Conservation (phyloP, 73 alveolate genomes). For the Tetrahymena thermophila region DNA sequence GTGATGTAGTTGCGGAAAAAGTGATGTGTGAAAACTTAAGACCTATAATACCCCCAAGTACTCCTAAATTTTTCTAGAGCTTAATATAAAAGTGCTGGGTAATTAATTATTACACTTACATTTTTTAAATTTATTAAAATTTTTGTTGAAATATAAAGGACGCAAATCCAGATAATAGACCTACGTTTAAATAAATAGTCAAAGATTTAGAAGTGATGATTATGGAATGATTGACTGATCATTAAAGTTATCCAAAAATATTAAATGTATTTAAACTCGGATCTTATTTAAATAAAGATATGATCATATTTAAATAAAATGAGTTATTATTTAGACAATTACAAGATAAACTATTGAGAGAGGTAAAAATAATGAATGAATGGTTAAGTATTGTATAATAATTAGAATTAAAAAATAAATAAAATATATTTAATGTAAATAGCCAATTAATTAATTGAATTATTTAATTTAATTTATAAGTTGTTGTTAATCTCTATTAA, state of each 20-base stretch:
- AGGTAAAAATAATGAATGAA: too few species aligned
- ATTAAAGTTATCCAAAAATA: too few species aligned
- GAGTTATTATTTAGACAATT: too few species aligned
- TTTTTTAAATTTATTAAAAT: too few species aligned
- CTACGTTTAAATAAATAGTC: constrained; percentile 79
- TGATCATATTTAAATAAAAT: too few species aligned
- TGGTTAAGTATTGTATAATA: too few species aligned
- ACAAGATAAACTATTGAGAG: too few species aligned
- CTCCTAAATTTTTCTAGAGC: constrained; percentile 85
- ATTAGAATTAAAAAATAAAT: too few species aligned
- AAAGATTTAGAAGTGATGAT: constrained; percentile 67
- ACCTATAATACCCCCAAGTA: constrained; percentile 83
- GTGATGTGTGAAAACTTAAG: constrained; percentile 91
- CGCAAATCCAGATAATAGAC: constrained; percentile 88
- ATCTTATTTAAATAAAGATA: too few species aligned
- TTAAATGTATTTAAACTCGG: too few species aligned
- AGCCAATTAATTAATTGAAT: not conserved
- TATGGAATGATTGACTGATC: not conserved
- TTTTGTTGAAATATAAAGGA: not conserved
- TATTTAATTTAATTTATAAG: not conserved
- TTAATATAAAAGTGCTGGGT: constrained; percentile 93
- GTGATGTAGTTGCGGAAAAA: constrained; percentile 82
- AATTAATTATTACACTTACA: constrained; percentile 36
- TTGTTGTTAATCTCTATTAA: not conserved
- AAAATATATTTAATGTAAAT: not conserved